These are phyloP conservation scores for Fusarium tanahbumbuense DNA, from an alignment of 2,329 filamentous ascomycete species.

Conservation along the genomic window DNA sequence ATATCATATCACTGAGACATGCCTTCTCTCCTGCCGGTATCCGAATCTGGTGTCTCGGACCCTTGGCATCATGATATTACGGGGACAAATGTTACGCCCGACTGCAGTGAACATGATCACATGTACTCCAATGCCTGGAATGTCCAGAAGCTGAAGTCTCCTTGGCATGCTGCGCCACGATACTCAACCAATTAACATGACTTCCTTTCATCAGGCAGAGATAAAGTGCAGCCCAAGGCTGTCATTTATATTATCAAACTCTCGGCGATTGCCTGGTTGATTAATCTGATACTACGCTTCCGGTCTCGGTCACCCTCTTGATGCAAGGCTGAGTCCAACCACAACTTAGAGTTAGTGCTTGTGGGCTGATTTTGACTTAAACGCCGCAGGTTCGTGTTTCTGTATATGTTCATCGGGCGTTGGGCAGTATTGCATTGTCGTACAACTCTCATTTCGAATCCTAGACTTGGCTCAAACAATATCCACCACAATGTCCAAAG, in stretches of 20 bases:
- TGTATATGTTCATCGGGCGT: conserved; percentile 21
- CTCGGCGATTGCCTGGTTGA: conserved; percentile 17
- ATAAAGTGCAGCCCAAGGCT: conserved; percentile 28
- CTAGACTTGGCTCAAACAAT: conserved; percentile 5
- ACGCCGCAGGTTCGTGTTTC: neutral
- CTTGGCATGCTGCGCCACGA: conserved; percentile 34
- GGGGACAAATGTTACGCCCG: conserved; percentile 23
- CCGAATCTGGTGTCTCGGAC: conserved; percentile 23
- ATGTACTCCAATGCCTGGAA: conserved; percentile 9
- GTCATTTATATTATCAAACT: neutral
- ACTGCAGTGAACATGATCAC: conserved; percentile 6
- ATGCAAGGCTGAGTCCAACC: conserved; percentile 35
- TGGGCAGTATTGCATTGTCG: conserved; percentile 2
- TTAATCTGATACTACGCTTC: neutral
- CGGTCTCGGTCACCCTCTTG: neutral
- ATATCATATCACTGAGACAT: conserved; percentile 8
- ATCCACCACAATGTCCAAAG: conserved; percentile 25
- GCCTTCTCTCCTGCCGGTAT: conserved; percentile 19
- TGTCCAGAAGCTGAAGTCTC: neutral
- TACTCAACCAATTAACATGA: conserved; percentile 2
- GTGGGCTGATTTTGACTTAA: conserved; percentile 21
- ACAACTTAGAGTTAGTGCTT: neutral
- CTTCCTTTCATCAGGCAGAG: neutral
- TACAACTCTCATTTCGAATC: neutral
- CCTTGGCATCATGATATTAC: conserved; percentile 7